A percentile compares a stretch with the other conserved stretches of the same genome.
These are phyloP conservation scores for Recurvomyces mirabilis DNA, from an alignment of 495 filamentous ascomycete species.

Conservation along the genomic window DNA sequence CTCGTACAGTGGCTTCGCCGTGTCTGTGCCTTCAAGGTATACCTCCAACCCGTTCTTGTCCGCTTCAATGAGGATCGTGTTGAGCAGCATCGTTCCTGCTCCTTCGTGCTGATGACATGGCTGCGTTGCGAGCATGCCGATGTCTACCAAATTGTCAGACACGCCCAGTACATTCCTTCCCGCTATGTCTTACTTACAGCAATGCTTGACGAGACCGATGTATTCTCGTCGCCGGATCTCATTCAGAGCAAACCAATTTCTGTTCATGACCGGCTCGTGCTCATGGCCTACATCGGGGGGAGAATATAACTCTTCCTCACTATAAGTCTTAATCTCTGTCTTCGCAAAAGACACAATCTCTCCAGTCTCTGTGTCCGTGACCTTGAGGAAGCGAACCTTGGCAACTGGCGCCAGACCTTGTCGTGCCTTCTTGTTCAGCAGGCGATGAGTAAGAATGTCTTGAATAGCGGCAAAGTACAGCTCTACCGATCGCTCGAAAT, in stretches of 20 bases:
- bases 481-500: constrained; percentile 12
- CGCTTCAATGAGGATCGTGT: constrained; percentile 16
- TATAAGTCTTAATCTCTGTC: constrained; percentile 13
- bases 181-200: constrained; percentile 7
- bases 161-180: too few relatives aligned
- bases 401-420: neutral
- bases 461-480: constrained; percentile 7
- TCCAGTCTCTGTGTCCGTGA: constrained; percentile 6
- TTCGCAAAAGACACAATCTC: constrained; percentile 16
- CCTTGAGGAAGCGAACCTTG: constrained; percentile 10
- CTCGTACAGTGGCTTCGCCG: constrained; percentile 22
- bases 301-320: constrained; percentile 1
- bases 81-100: constrained; percentile 16
- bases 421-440: neutral
- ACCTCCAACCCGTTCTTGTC: constrained; percentile 14
- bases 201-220: constrained; percentile 10
- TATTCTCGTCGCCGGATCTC: constrained; percentile 14
- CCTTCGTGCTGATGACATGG: constrained; percentile 15
- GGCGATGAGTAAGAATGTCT: neutral
- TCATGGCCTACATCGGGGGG: constrained; percentile 15
- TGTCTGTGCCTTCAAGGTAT: constrained; percentile 22
- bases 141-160: constrained; percentile 1
- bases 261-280: constrained; percentile 14
- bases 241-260: constrained; percentile 19
- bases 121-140: constrained; percentile 19